A percentile compares a stretch with the other conserved stretches of the same genome.
phyloP scores from a whole-genome alignment of 257 asterid genomes.

The Lavandula angustifolia region DNA sequence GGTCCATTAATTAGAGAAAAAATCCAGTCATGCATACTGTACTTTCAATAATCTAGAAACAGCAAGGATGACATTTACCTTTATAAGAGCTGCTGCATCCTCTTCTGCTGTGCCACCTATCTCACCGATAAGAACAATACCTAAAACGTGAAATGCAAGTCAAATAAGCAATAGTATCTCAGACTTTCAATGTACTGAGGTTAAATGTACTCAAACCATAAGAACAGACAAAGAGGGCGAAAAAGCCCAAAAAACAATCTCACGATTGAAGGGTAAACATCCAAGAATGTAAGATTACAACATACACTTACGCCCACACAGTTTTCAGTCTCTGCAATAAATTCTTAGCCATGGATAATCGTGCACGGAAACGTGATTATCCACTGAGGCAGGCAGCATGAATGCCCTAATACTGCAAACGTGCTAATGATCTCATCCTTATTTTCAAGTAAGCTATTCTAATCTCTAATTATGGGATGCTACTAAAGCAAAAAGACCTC shows the following conservation, averaged over 20 bases:
- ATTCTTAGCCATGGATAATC: conserved; percentile 4
- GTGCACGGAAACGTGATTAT: conserved; percentile 5
- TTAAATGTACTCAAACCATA: not conserved
- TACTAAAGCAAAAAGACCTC: too few relatives aligned
- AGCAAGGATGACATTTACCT: conserved; percentile 44
- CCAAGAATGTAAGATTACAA: not conserved
- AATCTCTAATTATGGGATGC: too few relatives aligned
- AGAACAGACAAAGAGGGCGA: not conserved
- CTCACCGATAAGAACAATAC: conserved; percentile 93
- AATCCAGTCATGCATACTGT: not conserved
- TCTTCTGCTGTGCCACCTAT: conserved; percentile 99
- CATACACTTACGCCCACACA: not conserved
- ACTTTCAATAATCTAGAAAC: conserved; percentile 19
- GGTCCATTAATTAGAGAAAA: not conserved
- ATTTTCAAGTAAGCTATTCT: too few relatives aligned
- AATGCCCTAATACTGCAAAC: too few relatives aligned
- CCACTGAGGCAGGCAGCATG: not conserved
- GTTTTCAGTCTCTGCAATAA: conserved; percentile 16
- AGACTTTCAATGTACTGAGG: not conserved
- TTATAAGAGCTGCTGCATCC: conserved; percentile 94
- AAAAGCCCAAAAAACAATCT: not conserved
- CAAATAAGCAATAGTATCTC: conserved; percentile 18
- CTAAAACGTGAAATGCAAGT: conserved; percentile 44
- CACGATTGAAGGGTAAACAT: not conserved
- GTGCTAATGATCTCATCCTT: too few relatives aligned